Base-by-base conservation (phyloP, 2,329 filamentous ascomycete species). In the Aspergillus bombycis region DNA sequence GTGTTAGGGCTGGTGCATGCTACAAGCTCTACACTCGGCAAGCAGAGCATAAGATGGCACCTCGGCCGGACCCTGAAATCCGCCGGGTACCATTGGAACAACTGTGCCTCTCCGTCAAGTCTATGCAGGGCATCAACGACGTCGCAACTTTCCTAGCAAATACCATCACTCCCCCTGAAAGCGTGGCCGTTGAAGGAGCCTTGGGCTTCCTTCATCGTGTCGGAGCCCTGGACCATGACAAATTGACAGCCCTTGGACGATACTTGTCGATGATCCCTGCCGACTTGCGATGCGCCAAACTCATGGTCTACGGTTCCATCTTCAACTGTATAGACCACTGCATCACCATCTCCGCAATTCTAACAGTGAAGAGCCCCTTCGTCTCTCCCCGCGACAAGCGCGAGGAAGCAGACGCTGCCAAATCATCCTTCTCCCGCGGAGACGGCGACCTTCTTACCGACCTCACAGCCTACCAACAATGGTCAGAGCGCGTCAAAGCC, bases 241-340 rank as follows among this genome's bases (percentile, higher is more conserved):
- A 93, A 71, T 84, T 99, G 46, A 98, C 95, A 0, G 93, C 94
- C 3, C 88, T 99, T 54, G 95, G 95, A 45, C 89, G 91, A 59
- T 95, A 98, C 79, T 84, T 99, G n/a, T 91, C 94, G 21, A 92
- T 96, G 88, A 93, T 99, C 57, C 95, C 95, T 1, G 92, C 94
- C 0, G 95, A 99, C 74, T 84, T 99, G 55, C 89, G 94, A 32
- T 96, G 93, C 75, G 93, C 92, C 53, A 99, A 99, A 78, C 85
- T 99, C 38, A 93, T 99, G 85, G 92, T 99, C 4, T 97, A 96
- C 73, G 95, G 95, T 7, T 91, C 93, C 19, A 93, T 96, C 62
- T 98, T 99, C 73, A 92, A 92, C 38, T 98, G 94, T 73, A 85
- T 98, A 8, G 93, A 97, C 71, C 89, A 94, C 58, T 93, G 91